These are phyloP conservation scores for Podospora australis DNA, from an alignment of 495 filamentous ascomycete species.

Conservation along the genomic window DNA sequence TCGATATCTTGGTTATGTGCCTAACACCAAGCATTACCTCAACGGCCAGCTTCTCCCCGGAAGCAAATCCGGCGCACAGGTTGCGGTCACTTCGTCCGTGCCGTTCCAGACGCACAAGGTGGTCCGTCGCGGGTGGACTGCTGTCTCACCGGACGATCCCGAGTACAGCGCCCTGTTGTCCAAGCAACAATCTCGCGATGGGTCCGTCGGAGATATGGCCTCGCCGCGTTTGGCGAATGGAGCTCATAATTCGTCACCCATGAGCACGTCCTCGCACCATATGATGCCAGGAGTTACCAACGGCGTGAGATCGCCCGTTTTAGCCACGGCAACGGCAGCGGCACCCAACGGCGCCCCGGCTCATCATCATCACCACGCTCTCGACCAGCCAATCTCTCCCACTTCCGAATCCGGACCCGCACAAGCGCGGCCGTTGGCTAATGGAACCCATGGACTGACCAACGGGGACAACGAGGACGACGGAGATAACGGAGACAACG, in stretches of 20 bases:
- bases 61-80: conserved; percentile 27
- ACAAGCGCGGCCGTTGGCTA: conserved; percentile 22
- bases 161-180: conserved; percentile 38
- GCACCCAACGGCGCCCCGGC: conserved; percentile 15
- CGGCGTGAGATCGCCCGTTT: conserved; percentile 16
- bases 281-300: conserved; percentile 9
- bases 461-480: no score
- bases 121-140: conserved; percentile 38
- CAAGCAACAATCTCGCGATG: conserved; percentile 38
- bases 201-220: conserved; percentile 25
- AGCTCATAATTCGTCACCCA: conserved; percentile 27
- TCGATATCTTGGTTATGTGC: conserved; percentile 35
- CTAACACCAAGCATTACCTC: conserved; percentile 41
- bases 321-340: not conserved
- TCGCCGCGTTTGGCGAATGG: conserved; percentile 29
- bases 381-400: conserved; percentile 25
- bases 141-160: conserved; percentile 39
- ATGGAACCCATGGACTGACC: conserved; percentile 21
- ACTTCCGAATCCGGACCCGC: conserved; percentile 25
- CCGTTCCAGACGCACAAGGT: conserved; percentile 33
- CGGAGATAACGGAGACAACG: no score
- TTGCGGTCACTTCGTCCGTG: conserved; percentile 38
- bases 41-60: conserved; percentile 42
- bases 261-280: conserved; percentile 11
- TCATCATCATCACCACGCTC: no score